Base-by-base conservation (phyloP, 2,329 filamentous ascomycete species). In the Cladosporium sp. region DNA sequence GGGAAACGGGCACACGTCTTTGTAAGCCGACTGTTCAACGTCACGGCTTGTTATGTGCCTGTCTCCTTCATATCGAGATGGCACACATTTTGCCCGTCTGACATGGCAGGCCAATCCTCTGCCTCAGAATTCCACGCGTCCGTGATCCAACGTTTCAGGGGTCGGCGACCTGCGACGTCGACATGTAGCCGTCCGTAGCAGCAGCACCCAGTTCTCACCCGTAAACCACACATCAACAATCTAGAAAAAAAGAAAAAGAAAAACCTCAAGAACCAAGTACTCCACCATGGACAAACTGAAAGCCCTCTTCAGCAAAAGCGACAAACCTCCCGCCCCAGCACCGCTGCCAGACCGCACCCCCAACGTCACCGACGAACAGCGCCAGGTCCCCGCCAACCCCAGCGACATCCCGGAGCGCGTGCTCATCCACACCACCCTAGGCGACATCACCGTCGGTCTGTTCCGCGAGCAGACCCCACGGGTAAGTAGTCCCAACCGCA, bases 391-490 rank as follows among this genome's bases (percentile, higher is more conserved):
- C 3, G 35, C 31, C 22, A 43, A 34, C 49, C 41, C 33, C 37
- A 55, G 54, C 10, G 56, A 59, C 32, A 57, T 52, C 37, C 56
- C 59, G 19, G 58, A 63, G 41, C 60, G 63, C 13, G 66, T 68
- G 14, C 49, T 65, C 19, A 51, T 68, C 13, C 61, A 67, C 59
- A 68, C 66, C 40, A 68, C 63, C 10, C 56, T 68, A 13, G 66
- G 66, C 34, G 64, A 66, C 53, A 68, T 68, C 55, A 66, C 61
- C 19, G 64, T 67, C 38, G 57, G 60, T 22, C 56, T 68, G 19
- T 68, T 58, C 60, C 56, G 56, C 7, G 57, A 66, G 16, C 58
- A 67, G 58, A 66, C 64, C 5, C 66, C 66, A 46, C 61, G 56
- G 46, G 65, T 66, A 56, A 52, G 55, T 45, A 38, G 18, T 28